Conservation (phyloP, 2,329 filamentous ascomycete species). For the Pyricularia sp. region DNA sequence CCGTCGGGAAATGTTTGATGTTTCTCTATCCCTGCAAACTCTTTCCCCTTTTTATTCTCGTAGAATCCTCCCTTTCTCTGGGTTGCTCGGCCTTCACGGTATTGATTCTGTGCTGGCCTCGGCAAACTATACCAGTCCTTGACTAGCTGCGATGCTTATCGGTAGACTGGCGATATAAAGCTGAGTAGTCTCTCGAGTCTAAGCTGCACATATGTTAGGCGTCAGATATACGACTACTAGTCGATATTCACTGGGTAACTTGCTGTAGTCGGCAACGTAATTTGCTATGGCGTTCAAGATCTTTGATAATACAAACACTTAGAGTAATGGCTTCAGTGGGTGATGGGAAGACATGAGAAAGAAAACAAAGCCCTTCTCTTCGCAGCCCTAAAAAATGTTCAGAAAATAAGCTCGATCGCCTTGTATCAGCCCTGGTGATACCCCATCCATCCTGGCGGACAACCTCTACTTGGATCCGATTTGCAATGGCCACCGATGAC, state of each 20-base stretch:
- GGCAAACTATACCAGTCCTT: no score
- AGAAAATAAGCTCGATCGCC: neutral
- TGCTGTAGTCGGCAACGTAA: neutral
- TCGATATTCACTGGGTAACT: neutral
- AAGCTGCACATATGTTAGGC: neutral
- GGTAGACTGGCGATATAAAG: no score
- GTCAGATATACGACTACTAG: neutral
- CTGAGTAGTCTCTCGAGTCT: neutral
- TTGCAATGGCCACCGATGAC: neutral
- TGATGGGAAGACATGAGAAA: neutral
- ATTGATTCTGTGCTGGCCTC: no score
- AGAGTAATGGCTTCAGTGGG: neutral
- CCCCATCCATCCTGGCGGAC: neutral
- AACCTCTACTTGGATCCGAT: neutral
- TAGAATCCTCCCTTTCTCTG: no score
- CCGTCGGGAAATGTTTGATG: no score
- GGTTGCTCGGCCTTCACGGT: no score
- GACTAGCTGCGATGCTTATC: no score
- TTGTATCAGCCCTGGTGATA: neutral
- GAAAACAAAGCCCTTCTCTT: neutral
- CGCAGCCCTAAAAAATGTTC: neutral
- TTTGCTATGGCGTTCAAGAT: neutral
- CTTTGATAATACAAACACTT: neutral
- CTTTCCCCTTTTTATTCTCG: no score
- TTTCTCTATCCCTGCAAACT: no score